Base-by-base conservation (phyloP, 2,329 filamentous ascomycete genomes). In the Clarireedia monteithiana region DNA sequence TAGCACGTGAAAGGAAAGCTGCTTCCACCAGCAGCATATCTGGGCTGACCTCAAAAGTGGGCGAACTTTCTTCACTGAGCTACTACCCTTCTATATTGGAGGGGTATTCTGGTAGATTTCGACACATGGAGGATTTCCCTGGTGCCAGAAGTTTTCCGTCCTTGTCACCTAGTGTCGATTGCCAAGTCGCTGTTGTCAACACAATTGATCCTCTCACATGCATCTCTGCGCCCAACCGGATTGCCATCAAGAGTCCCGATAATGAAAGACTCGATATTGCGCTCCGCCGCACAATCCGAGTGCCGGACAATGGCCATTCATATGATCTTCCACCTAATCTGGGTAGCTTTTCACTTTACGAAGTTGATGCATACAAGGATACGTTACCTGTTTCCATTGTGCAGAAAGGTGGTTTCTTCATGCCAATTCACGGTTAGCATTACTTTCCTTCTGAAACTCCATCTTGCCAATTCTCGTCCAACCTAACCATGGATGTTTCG, bases 401-500 rank as follows among this genome's bases (percentile, higher is more conserved):
- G 0, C 60, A 57, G 1, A 75, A 76, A 57, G 73, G 73, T 3
- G 75, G 76, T 1, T 48, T 75, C 0, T 74, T 78, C 60, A 65
- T 79, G 5, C 72, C 75, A 0, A 77, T 79, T 69, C 71, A 77
- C 60, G 48, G 58, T 59, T 38, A 40, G 59, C 48, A 7, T 20
- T 42, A n/a, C 15, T 42, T 42, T 42, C n/a, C 14, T 42, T 7
- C 39, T 42, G 4, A 7, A 7, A 42, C 20, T 6, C 6, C 15
- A 7, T 6, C 5, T 20, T 14, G 1, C 17, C 17, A 20, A 42
- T 42, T n/a, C 4, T n/a, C n/a, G 5, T 10, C 14, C 20, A 42
- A 17, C 12, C 39, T 20, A 42, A 42, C 3, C n/a, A n/a, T 20
- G n/a, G 2, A 3, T 42, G 30, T 34, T 34, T 34, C 4, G n/a